A percentile compares a stretch with the other conserved stretches of the same genome.
Conservation (phyloP, 2,329 filamentous ascomycete species). For the Cordyceps javanica region DNA sequence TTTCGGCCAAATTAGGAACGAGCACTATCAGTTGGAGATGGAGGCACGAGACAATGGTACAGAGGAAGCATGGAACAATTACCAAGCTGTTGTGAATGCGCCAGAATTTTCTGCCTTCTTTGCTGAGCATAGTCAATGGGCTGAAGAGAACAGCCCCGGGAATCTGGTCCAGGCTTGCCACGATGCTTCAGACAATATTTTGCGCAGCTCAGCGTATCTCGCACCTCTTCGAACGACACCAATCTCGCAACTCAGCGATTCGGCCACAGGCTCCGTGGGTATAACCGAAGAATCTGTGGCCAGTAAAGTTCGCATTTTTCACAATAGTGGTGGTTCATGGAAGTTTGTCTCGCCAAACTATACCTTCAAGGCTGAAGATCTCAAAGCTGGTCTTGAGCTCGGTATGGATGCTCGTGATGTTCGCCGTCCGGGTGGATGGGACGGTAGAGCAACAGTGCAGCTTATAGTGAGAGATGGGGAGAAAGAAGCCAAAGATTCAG, state of each 20-base stretch:
- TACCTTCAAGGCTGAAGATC: constrained; percentile 22
- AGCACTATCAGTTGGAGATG: too few species aligned
- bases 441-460: constrained; percentile 21
- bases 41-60: too few species aligned
- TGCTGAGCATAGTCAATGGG: too few species aligned
- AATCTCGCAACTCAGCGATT: not conserved
- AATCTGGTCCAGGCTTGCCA: too few species aligned
- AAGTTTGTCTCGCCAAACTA: constrained; percentile 17
- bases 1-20: too few species aligned
- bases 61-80: too few species aligned
- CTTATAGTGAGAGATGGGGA: constrained; percentile 24
- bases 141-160: too few species aligned
- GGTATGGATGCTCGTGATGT: constrained; percentile 30
- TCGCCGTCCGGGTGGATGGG: constrained; percentile 19
- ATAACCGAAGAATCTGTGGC: not conserved
- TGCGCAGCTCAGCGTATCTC: not conserved
- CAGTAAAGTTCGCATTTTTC: not conserved
- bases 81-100: too few species aligned
- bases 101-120: too few species aligned
- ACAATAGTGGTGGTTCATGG: constrained; percentile 16
- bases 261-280: not conserved
- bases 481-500: constrained; percentile 18
- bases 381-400: constrained; percentile 25
- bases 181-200: too few species aligned
- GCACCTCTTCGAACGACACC: not conserved